Conservation (phyloP, 129 eudicot species). For the Oenanthe sinensis region DNA sequence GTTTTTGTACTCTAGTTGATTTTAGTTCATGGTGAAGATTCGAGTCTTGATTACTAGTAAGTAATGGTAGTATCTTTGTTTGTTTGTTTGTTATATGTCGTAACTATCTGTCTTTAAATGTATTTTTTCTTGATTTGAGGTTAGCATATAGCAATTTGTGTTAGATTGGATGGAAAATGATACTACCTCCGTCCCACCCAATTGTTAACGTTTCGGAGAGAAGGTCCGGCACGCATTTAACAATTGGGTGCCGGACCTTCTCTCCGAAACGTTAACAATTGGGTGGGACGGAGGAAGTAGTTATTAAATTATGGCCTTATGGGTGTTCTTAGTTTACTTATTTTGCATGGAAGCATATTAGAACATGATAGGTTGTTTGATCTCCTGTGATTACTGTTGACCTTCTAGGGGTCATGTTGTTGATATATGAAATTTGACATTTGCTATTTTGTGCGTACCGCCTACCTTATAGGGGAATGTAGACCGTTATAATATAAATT, state of each 20-base stretch:
- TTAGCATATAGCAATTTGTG: neutral
- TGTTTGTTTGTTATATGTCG: neutral
- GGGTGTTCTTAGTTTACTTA: neutral
- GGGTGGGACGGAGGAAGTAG: no score
- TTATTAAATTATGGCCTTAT: neutral
- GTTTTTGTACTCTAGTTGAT: neutral
- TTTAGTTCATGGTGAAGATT: neutral
- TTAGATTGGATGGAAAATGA: neutral
- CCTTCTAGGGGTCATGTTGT: neutral
- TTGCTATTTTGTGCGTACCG: neutral
- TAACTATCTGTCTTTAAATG: neutral
- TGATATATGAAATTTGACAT: neutral
- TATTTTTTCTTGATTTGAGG: neutral
- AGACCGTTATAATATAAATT: neutral
- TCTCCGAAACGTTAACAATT: no score
- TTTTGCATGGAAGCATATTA: neutral
- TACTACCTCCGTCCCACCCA: no score
- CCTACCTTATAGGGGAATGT: neutral
- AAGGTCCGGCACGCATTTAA: no score
- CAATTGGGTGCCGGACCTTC: no score
- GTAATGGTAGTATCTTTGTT: neutral
- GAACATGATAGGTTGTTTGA: neutral
- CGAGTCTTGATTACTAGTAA: neutral
- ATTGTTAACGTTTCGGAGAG: no score
- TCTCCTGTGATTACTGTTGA: neutral